A percentile compares a stretch with the other conserved stretches of the same genome.
These are phyloP conservation scores for Hamamelis virginiana DNA, from an alignment of 164 flowering plant genomes.

Conservation along the genomic window DNA sequence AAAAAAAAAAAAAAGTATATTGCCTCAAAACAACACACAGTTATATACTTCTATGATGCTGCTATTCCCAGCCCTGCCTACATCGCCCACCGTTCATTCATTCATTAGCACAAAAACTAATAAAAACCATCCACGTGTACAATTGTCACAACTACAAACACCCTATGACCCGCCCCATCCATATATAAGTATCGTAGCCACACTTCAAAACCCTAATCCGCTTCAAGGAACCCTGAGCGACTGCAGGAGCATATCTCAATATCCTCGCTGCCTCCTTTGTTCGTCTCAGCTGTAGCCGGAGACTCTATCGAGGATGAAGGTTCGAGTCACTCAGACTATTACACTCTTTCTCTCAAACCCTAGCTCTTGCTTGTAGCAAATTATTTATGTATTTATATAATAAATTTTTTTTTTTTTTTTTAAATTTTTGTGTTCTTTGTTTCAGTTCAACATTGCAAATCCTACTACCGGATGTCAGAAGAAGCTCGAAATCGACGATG, in stretches of 20 bases:
- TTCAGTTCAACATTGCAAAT: constrained; percentile 30
- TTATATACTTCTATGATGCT: no score
- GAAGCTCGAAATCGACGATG: constrained; percentile 22
- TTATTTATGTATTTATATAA: not conserved
- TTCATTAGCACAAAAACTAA: no score
- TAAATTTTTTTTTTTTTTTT: no score
- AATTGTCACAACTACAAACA: not conserved
- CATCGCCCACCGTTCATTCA: no score
- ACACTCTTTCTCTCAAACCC: not conserved
- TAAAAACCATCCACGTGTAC: no score
- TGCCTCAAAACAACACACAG: no score
- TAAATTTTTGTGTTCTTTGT: not conserved
- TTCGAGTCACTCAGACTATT: not conserved
- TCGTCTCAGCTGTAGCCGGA: not conserved
- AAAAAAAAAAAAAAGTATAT: no score
- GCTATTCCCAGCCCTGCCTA: no score
- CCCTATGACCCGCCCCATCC: not conserved
- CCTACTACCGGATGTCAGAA: constrained; percentile 32
- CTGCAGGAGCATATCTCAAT: not conserved
- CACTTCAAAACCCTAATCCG: not conserved
- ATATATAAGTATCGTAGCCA: not conserved
- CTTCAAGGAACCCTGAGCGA: not conserved
- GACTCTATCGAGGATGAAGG: not conserved
- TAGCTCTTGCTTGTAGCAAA: not conserved
- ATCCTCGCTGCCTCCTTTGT: not conserved